These are phyloP conservation scores for Narthecium ossifragum DNA, from an alignment of 106 monocot species.

Conservation along the genomic window DNA sequence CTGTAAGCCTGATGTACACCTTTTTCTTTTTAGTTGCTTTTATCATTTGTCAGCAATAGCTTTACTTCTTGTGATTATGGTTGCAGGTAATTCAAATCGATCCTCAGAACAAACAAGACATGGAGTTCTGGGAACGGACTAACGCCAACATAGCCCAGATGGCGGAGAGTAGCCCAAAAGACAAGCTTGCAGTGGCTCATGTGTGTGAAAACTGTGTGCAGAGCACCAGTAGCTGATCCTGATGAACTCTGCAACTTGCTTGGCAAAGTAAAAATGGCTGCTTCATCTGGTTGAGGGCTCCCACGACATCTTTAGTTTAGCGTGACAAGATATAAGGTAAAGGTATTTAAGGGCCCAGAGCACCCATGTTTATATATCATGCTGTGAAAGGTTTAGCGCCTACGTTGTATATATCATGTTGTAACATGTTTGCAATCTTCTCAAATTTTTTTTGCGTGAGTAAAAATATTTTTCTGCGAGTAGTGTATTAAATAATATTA, in stretches of 20 bases:
- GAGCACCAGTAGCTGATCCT: conserved; percentile 48
- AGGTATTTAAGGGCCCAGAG: too few species aligned
- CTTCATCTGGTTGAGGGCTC: conserved; percentile 14
- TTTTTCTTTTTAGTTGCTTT: not conserved
- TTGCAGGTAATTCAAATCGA: conserved; percentile 86
- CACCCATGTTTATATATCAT: too few species aligned
- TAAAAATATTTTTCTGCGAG: too few species aligned
- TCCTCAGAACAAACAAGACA: conserved; percentile 45
- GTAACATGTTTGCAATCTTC: too few species aligned
- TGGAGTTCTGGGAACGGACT: conserved; percentile 67
- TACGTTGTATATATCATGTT: too few species aligned
- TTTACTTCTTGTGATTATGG: not conserved
- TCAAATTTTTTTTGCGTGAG: too few species aligned
- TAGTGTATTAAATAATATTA: too few species aligned
- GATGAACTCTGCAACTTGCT: conserved; percentile 33
- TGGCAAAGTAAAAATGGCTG: conserved; percentile 4
- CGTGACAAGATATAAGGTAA: too few species aligned
- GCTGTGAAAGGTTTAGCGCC: too few species aligned
- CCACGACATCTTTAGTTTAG: too few species aligned
- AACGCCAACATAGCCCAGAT: conserved; percentile 60
- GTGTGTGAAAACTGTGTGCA: conserved; percentile 79
- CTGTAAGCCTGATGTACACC: conserved; percentile 24
- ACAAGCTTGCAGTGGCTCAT: conserved; percentile 40
- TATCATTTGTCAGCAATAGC: not conserved
- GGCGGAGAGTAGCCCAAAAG: conserved; percentile 31